These are phyloP conservation scores for Nitzschia putrida DNA, from an alignment of 108 stramenopile species.

Conservation along the genomic window DNA sequence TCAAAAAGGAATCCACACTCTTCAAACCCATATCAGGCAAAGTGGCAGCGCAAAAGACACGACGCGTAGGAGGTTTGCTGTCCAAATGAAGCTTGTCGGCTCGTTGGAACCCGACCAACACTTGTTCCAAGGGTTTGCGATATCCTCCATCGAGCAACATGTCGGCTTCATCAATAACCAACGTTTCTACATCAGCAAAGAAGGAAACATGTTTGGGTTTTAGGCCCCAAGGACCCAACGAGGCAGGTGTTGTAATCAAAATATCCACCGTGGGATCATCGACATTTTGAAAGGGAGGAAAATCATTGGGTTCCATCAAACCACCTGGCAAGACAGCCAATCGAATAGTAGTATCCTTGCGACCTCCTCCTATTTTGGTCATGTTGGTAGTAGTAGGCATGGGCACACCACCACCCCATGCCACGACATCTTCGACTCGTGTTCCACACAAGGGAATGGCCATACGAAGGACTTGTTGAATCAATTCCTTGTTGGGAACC, in stretches of 20 bases:
- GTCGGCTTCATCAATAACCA: constrained; percentile 96
- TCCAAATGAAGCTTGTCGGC: constrained; percentile 65
- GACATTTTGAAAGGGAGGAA: constrained; percentile 73
- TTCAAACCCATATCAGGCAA: constrained; percentile 90
- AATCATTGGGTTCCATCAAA: constrained; percentile 69
- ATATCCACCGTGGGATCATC: constrained; percentile 81
- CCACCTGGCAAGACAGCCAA: constrained; percentile 85
- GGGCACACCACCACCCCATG: constrained; percentile 44
- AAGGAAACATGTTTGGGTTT: constrained; percentile 87
- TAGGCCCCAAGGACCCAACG: constrained; percentile 85
- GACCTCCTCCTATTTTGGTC: constrained; percentile 16
- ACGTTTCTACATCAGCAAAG: constrained; percentile 80
- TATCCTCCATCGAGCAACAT: constrained; percentile 97
- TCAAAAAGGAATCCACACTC: constrained; percentile 89
- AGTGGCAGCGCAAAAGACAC: constrained; percentile 93
- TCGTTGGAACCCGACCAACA: constrained; percentile 88
- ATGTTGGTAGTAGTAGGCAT: constrained; percentile 8
- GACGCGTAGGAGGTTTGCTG: constrained; percentile 53
- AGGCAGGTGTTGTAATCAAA: constrained; percentile 92
- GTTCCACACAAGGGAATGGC: constrained; percentile 70
- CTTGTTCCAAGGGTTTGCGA: constrained; percentile 81
- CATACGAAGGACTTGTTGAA: constrained; percentile 86
- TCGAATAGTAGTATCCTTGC: constrained; percentile 50
- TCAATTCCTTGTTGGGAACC: constrained; percentile 89
- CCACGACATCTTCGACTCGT: constrained; percentile 9